phyloP scores from a whole-genome alignment of 495 filamentous ascomycete genomes.

The Geopyxis carbonaria region DNA sequence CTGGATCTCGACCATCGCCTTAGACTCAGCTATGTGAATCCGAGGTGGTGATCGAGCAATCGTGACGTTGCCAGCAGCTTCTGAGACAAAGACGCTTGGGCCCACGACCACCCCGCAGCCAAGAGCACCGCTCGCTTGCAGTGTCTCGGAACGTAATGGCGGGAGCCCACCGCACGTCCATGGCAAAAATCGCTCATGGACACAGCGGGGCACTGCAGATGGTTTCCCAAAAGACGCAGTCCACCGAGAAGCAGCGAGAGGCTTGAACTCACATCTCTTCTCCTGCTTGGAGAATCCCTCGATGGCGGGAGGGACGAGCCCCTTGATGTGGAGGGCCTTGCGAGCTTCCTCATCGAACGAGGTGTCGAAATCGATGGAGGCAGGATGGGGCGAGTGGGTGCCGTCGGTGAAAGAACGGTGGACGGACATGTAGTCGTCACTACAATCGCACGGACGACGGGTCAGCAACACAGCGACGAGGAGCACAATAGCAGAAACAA shows the following conservation, averaged over 20 bases:
- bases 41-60: constrained; percentile 4
- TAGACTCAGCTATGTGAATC: too few relatives aligned
- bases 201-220: background rate
- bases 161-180: constrained; percentile 1
- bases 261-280: constrained; percentile 39
- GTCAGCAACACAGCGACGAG: constrained; percentile 6
- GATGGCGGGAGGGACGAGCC: constrained; percentile 50
- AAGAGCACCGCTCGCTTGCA: too few relatives aligned
- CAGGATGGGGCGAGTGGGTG: constrained; percentile 2
- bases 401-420: constrained; percentile 1
- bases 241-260: background rate
- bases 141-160: too few relatives aligned
- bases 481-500: constrained; percentile 1
- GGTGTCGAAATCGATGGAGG: constrained; percentile 34
- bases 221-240: background rate
- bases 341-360: constrained; percentile 46
- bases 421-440: background rate
- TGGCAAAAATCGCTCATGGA: constrained; percentile 7
- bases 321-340: constrained; percentile 53
- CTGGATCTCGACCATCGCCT: too few relatives aligned
- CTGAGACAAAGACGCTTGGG: too few relatives aligned
- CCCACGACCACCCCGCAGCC: too few relatives aligned
- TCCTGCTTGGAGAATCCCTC: constrained; percentile 54
- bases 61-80: too few relatives aligned
- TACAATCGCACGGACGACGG: too few relatives aligned